Conservation (phyloP, 768 basidiomycete species). For the Chiua virens region DNA sequence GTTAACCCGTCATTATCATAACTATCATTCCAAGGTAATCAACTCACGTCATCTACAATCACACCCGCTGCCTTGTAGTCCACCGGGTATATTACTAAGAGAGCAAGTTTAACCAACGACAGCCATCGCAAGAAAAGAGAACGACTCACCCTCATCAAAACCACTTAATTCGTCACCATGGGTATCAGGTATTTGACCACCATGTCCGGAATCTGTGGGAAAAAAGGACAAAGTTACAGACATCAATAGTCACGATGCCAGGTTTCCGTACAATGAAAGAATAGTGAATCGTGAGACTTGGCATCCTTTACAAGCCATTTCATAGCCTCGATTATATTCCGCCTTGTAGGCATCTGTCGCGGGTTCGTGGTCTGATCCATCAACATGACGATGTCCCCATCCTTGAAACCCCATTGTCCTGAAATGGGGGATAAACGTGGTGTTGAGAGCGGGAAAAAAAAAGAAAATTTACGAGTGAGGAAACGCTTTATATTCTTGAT, state of each 20-base stretch:
- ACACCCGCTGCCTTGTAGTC: slow-evolving; percentile 77
- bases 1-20: not conserved
- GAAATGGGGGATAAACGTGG: not conserved
- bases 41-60: slow-evolving; percentile 74
- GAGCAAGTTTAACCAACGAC: not conserved
- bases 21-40: not conserved
- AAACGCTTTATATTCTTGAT: slow-evolving; percentile 68
- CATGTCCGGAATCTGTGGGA: slow-evolving; percentile 82
- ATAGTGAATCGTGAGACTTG: slow-evolving; percentile 66
- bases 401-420: slow-evolving; percentile 48
- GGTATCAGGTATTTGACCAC: slow-evolving; percentile 82
- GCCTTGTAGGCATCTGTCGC: slow-evolving; percentile 48
- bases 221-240: not conserved
- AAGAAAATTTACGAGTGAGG: slow-evolving; percentile 50
- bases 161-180: slow-evolving; percentile 83
- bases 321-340: slow-evolving; percentile 60
- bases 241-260: not conserved
- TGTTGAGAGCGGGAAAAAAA: not conserved
- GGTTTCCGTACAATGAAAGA: slow-evolving; percentile 60
- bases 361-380: slow-evolving; percentile 46
- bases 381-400: slow-evolving; percentile 58
- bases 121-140: not conserved
- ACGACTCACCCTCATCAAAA: slow-evolving; percentile 64
- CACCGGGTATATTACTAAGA: slow-evolving; percentile 79
- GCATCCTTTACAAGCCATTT: slow-evolving; percentile 71